phyloP scores from a whole-genome alignment of 2,329 filamentous ascomycete species.

The Dactylellina leptospora region DNA sequence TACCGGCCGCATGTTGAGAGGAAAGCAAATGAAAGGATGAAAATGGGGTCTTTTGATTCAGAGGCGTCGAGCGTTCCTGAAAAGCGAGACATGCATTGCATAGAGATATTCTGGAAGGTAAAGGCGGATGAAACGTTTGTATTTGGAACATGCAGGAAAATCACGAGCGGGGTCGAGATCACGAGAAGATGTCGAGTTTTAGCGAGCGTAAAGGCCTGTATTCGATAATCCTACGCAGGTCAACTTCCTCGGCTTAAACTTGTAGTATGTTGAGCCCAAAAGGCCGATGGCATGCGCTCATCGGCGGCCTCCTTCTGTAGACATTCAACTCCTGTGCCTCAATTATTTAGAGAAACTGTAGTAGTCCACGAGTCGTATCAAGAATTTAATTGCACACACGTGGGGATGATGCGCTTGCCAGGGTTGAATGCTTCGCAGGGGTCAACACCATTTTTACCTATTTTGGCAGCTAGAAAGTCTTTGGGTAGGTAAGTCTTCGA shows the following conservation, averaged over 20 bases:
- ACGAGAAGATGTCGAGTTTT: neutral
- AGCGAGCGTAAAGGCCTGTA: neutral
- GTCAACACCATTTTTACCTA: conserved; percentile 37
- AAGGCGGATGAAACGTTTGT: neutral
- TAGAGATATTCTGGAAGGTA: conserved; percentile 19
- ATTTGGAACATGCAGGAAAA: conserved; percentile 18
- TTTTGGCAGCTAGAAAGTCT: conserved; percentile 27
- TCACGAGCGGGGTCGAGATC: conserved; percentile 10
- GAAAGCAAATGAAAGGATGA: too few species aligned
- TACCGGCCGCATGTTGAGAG: too few species aligned
- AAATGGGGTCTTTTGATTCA: too few species aligned
- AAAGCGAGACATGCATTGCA: conserved; percentile 46
- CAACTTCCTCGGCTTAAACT: too few species aligned
- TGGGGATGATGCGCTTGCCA: too few species aligned
- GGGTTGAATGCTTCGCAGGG: neutral
- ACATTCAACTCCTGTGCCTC: neutral
- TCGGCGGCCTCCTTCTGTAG: conserved; percentile 26
- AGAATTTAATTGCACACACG: conserved; percentile 15
- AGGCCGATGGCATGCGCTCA: conserved; percentile 2
- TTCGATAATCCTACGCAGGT: neutral
- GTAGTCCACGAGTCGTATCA: conserved; percentile 4
- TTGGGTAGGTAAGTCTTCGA: neutral
- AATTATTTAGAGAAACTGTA: neutral
- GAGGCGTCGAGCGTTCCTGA: conserved; percentile 28
- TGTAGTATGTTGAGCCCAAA: too few species aligned